Base-by-base conservation (phyloP, 306 rosid species). In the Dalbergia cultrata region DNA sequence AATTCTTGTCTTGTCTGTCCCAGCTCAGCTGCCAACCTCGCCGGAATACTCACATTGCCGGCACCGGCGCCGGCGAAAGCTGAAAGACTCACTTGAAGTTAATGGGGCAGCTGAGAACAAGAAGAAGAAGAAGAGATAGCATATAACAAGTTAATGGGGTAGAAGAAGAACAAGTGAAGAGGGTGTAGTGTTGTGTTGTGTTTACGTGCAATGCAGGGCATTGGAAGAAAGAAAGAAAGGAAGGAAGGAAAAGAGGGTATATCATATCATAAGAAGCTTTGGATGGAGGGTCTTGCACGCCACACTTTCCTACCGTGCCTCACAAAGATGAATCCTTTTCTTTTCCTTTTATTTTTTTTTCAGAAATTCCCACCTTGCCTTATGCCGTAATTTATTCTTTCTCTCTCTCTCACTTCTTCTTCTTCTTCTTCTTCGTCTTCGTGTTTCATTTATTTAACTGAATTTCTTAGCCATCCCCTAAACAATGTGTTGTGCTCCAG, bases 251-350 rank as follows among this genome's bases (percentile, higher is more conserved):
- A 58, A 43, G 26, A 68, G 69, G 31, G 31, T 1, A 26, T n/a
- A 41, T 35, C 39, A 5, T 50, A 5, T 26, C 31, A 14, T 4
- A 50, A n/a, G 60, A 82, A 70, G 78, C 33, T 64, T 49, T 31
- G 75, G 86, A 83, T 83, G 67, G 79, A 83, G 74, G 76, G 72
- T 65, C 86, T 83, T 83, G 80, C 82, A 83, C 86, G 86, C 76
- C 67, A 83, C 86, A 83, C 80, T 57, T 57, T 33, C 77, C 9
- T 31, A 7, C 13, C 57, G 14, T 50, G 18, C 57, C 57, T 50
- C 14, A 14, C 59, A 75, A 68, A 70, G 19, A 70, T 70, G 13
- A 50, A 4, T 17, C 14, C 14, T 16, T 5, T 50, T 1, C 65
- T 69, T 73, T 62, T 64, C 64, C 72, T 83, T 83, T 80, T 66